Evolutionary conservation across 352 stramenopile species (phyloP), one percentile per base, ranked within the genome.

Genomic region (Phytophthora pistaciae): DNA sequence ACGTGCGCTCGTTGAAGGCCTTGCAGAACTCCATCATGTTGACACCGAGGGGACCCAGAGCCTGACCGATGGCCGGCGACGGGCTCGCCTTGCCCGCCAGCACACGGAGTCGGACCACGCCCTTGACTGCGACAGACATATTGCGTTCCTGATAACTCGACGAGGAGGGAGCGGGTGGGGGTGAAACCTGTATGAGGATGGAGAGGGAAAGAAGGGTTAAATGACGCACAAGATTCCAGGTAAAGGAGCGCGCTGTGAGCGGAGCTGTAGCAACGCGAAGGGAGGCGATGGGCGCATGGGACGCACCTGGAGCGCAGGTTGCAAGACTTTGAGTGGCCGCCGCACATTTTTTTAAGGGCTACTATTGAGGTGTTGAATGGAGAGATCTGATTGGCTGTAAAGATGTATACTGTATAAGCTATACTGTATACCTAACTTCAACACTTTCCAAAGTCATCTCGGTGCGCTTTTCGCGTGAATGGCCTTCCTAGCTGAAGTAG

Each of bases 1-100:
- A 84, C 44, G 97, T 99, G 67, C 89, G 89, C 18, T 98, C 97
- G 78, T 99, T 99, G 80, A 99, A 99, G 60, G 97, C 91, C 85
- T 99, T 99, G 91, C 97, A 99, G 83, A 99, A 99, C 82, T 99
- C 96, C 83, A 99, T 98, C 98, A 99, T 99, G 87, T 99, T 99
- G 46, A 99, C 96, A 68, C 98, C 98, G 5, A 99, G 85, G 44
- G 98, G 98, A 84, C 98, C 98, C 13, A 99, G 82, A 50, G 91
- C 91, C 80, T 98, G 88, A 67, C 91, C 91, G 77, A 97, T 97
- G 52, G 90, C 90, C 6, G 91, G 90, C 64, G 88, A 96, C 55
- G 91, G 91, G 76, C 82, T 91, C 53, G 91, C 91, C 77, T 96
- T 95, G 72, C 89, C 88, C 9, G 91, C 91, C 48, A 85, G 50